These are phyloP conservation scores for Metrosideros polymorpha DNA, from an alignment of 441 rosid species.

Conservation along the genomic window DNA sequence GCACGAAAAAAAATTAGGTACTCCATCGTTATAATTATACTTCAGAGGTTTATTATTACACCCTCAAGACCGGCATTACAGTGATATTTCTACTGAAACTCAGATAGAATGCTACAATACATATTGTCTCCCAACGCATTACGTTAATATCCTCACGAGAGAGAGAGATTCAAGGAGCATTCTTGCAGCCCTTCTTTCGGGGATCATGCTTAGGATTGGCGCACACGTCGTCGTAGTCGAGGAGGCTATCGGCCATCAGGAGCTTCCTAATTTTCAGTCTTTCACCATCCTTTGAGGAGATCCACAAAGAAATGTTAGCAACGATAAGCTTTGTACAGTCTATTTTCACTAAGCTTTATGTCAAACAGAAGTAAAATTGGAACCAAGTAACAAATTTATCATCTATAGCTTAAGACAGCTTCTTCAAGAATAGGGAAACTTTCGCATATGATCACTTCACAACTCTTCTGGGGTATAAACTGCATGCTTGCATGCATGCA, in stretches of 20 bases:
- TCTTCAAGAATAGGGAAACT: neutral
- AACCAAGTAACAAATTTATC: neutral
- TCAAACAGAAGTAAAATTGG: neutral
- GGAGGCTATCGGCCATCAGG: neutral
- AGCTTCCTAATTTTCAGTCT: neutral
- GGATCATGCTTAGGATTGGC: slow-evolving; percentile 7
- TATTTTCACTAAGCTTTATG: neutral
- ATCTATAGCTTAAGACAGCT: neutral
- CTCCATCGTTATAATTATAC: neutral
- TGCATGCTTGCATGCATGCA: neutral
- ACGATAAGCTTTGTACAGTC: neutral
- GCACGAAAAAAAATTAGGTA: neutral
- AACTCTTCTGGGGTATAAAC: neutral
- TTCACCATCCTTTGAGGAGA: neutral
- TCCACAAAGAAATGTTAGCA: neutral
- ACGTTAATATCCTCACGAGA: neutral
- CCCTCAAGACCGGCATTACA: neutral
- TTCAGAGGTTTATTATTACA: neutral
- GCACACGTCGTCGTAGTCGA: slow-evolving; percentile 1
- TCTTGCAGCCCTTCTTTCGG: slow-evolving; percentile 4
- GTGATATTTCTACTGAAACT: neutral
- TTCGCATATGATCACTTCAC: neutral
- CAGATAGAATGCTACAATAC: neutral
- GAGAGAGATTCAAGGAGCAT: neutral
- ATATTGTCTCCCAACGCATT: neutral